Base-by-base conservation (phyloP, 2,329 filamentous ascomycete species). In the Blumeria hordei region DNA sequence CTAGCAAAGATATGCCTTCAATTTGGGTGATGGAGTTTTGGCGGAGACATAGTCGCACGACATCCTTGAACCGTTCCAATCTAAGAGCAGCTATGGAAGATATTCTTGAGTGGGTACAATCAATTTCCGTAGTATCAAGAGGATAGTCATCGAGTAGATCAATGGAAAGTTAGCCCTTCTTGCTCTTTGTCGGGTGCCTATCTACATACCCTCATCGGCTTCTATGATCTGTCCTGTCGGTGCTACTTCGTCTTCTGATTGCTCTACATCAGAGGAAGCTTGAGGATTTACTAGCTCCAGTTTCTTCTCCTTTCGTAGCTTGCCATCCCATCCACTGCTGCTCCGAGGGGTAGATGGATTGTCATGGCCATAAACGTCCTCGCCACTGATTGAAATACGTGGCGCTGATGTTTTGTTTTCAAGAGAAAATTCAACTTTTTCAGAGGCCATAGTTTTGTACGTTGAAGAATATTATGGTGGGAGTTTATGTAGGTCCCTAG, bases 1-100 rank as follows among this genome's bases (percentile, higher is more conserved):
- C 79, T 54, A 93, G 69, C 37, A 69, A 68, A 3, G 75, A 72
- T 4, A 94, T 79, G 8, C 90, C 80, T 34, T 87, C 79, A 66
- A 96, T 85, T 52, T 79, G 72, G 59, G 84, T 75, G 65, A 98
- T 92, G 61, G 78, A 77, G 67, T 98, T 98, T 67, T 98, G 90
- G 52, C 92, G 87, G 18, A 98, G 80, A 66, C 90, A 95, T 61
- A 98, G 71, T 63, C 84, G 81, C 64, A 75, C 72, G 32, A 88
- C 74, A 55, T 85, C 77, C 57, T 73, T 75, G 70, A 98, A 96
- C 57, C 92, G 80, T 58, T 88, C 84, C 51, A 98, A 76, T n/a
- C 72, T 77, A 21, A 98, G 76, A 14, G 81, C 79, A 6, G 81
- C 70, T 61, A 96, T 83, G 35, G 85, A 88, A 21, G 75, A 70